Conservation (phyloP, 1,139 yeast genomes). For the Yueomyces sp. region DNA sequence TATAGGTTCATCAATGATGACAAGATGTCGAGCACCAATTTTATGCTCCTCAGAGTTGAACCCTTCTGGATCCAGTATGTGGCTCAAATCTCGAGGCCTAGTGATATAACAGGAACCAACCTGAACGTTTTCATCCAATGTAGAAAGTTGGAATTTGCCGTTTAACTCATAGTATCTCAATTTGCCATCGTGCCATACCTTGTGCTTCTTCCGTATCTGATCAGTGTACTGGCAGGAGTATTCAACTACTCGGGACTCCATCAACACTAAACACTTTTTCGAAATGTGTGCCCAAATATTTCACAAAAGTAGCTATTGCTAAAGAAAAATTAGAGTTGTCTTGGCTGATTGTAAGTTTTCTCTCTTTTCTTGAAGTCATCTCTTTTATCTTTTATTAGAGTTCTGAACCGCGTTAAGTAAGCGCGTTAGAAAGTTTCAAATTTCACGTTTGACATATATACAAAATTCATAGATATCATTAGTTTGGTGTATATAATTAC, state of each 20-base stretch:
- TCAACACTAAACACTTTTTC: background rate
- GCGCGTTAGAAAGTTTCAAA: too few species aligned
- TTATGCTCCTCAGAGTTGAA: slow-evolving; percentile 18
- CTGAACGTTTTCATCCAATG: slow-evolving; percentile 13
- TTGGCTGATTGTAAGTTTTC: background rate
- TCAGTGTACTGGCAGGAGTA: slow-evolving; percentile 22
- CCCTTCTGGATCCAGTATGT: slow-evolving; percentile 11
- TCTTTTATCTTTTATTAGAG: too few species aligned
- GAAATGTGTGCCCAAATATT: background rate
- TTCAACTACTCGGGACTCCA: slow-evolving; percentile 15
- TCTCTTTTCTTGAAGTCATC: too few species aligned
- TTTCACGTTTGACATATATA: too few species aligned
- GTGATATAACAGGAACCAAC: slow-evolving; percentile 17
- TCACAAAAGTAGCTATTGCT: background rate
- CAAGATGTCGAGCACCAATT: slow-evolving; percentile 16
- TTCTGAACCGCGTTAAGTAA: too few species aligned
- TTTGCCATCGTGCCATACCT: slow-evolving; percentile 24
- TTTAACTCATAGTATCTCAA: slow-evolving; percentile 13
- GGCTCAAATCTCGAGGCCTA: slow-evolving; percentile 11
- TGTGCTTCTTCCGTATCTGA: slow-evolving; percentile 22
- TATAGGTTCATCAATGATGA: slow-evolving; percentile 12
- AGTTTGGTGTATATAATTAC: too few species aligned
- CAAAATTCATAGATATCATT: too few species aligned
- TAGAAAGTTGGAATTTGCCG: slow-evolving; percentile 14
- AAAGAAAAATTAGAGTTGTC: background rate